Percentiles rank a stretch among this genome's conserved stretches.
Conservation (phyloP, 1,284 basidiomycete species). For the Irpex sp. region DNA sequence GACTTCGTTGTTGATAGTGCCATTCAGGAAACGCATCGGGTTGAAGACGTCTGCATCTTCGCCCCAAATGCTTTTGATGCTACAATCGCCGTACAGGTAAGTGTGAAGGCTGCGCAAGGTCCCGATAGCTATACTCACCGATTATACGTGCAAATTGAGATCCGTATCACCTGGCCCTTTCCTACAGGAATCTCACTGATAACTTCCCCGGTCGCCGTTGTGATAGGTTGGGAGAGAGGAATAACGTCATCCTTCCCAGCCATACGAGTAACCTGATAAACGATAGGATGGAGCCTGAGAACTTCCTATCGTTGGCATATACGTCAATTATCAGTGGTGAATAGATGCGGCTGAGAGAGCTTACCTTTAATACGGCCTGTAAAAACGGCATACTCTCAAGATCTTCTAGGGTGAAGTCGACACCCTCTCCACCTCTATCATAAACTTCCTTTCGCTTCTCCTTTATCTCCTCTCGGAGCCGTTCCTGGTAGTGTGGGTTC, state of each 20-base stretch:
- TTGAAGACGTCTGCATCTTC: slow-evolving; percentile 11
- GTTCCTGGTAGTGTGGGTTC: slow-evolving; percentile 21
- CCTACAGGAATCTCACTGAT: slow-evolving; percentile 27
- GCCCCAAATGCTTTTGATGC: slow-evolving; percentile 6
- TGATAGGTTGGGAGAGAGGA: slow-evolving; percentile 38
- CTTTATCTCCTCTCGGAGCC: slow-evolving; percentile 22
- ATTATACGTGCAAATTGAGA: slow-evolving; percentile 2
- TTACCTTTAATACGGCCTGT: slow-evolving; percentile 14
- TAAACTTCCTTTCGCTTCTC: slow-evolving; percentile 16
- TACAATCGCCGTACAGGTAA: not conserved
- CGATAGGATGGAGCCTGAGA: slow-evolving; percentile 9
- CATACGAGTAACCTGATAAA: slow-evolving; percentile 4
- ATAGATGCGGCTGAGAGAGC: slow-evolving; percentile 13
- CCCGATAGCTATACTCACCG: not conserved
- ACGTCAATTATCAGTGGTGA: slow-evolving; percentile 26
- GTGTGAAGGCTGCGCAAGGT: too few species aligned
- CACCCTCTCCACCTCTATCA: slow-evolving; percentile 20
- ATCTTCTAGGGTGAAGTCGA: slow-evolving; percentile 26
- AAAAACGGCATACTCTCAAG: slow-evolving; percentile 26
- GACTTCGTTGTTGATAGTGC: slow-evolving; percentile 2
- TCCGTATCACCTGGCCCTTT: not conserved
- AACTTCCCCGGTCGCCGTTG: slow-evolving; percentile 25
- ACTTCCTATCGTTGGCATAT: slow-evolving; percentile 36
- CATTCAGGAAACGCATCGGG: slow-evolving; percentile 6
- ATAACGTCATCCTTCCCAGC: slow-evolving; percentile 34